phyloP scores from a whole-genome alignment of 176 grass and related monocot species.

The Ampelocalamus luodianensis region DNA sequence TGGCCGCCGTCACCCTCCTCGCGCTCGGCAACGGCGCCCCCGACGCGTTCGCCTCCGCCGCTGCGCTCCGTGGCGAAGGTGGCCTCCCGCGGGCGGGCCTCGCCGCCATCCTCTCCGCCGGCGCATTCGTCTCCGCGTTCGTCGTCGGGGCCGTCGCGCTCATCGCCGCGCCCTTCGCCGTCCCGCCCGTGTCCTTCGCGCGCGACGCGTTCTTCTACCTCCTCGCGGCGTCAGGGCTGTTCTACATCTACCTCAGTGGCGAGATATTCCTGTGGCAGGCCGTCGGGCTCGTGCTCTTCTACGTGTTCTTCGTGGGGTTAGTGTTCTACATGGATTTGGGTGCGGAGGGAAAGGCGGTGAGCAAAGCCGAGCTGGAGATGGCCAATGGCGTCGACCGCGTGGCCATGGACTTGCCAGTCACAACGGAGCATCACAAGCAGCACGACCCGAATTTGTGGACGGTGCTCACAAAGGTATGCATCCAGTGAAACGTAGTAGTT shows the following conservation, averaged over 20 bases:
- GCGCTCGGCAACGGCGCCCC: conserved; percentile 90
- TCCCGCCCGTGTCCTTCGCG: conserved; percentile 62
- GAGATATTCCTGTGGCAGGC: conserved; percentile 98
- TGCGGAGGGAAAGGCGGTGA: conserved; percentile 40
- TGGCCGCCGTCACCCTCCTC: conserved; percentile 94
- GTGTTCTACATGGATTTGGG: conserved; percentile 90
- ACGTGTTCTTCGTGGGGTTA: conserved; percentile 83
- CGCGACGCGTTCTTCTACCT: conserved; percentile 92
- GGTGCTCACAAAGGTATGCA: conserved; percentile 62
- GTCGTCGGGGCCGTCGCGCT: conserved; percentile 75
- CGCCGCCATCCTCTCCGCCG: conserved; percentile 73
- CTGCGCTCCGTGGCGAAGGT: conserved; percentile 44
- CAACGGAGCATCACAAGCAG: conserved; percentile 32
- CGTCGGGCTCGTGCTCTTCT: conserved; percentile 74
- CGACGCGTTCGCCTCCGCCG: conserved; percentile 77
- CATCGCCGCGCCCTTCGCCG: conserved; percentile 68
- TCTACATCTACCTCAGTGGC: conserved; percentile 81
- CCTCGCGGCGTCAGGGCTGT: conserved; percentile 65
- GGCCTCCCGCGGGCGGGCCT: conserved; percentile 67
- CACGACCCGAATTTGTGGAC: conserved; percentile 4
- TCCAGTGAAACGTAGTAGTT: neutral
- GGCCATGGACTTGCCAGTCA: conserved; percentile 36
- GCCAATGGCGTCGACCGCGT: conserved; percentile 29
- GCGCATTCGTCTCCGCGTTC: conserved; percentile 89
- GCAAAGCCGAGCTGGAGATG: conserved; percentile 45